Conservation (phyloP, 495 filamentous ascomycete genomes). For the Amphirosellinia nigrospora region DNA sequence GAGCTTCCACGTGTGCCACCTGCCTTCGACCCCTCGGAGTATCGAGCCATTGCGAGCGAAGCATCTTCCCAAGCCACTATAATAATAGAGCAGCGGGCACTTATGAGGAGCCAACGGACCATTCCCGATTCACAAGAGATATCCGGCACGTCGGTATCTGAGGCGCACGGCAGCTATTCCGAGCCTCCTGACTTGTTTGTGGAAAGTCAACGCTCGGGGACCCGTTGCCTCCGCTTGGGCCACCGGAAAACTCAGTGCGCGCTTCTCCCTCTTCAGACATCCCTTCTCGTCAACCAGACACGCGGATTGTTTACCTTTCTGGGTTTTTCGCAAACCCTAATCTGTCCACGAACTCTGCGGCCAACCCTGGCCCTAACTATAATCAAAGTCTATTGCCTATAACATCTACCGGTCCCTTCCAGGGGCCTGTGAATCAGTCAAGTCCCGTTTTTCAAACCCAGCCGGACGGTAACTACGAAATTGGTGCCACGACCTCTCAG, state of each 20-base stretch:
- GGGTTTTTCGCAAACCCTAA: slow-evolving; percentile 13
- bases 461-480: slow-evolving; percentile 26
- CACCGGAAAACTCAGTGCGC: not conserved
- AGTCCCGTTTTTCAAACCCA: slow-evolving; percentile 36
- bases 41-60: slow-evolving; percentile 21
- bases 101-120: slow-evolving; percentile 18
- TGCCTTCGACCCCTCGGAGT: slow-evolving; percentile 28
- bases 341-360: slow-evolving; percentile 6
- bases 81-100: not conserved
- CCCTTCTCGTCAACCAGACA: slow-evolving; percentile 37
- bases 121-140: slow-evolving; percentile 39
- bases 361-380: not conserved
- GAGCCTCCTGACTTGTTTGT: slow-evolving; percentile 4
- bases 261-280: slow-evolving; percentile 26
- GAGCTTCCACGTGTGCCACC: slow-evolving; percentile 20
- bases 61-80: slow-evolving; percentile 22
- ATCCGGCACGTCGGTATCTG: slow-evolving; percentile 26
- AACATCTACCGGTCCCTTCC: slow-evolving; percentile 16
- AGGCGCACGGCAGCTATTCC: slow-evolving; percentile 22
- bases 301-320: slow-evolving; percentile 9
- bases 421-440: slow-evolving; percentile 10
- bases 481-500: slow-evolving; percentile 10
- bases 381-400: not conserved
- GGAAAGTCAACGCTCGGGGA: slow-evolving; percentile 23
- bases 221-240: slow-evolving; percentile 10